Evolutionary conservation across 306 rosid genomes (phyloP), one percentile per base, ranked within the genome.

Genomic region (Luffa acutangula): DNA sequence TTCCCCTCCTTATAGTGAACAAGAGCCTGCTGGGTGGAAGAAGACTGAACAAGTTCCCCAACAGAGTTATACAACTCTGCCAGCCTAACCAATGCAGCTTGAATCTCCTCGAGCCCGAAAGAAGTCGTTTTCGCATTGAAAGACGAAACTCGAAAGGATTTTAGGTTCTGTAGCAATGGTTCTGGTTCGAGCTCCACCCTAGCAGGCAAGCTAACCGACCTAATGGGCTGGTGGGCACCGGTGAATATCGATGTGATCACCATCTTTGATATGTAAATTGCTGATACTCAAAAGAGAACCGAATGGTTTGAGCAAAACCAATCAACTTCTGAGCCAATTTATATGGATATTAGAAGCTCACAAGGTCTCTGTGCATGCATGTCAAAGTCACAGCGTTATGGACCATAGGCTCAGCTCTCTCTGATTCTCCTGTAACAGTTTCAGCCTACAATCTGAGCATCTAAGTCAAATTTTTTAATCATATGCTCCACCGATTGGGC

Each of bases 141-240:
- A 12, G 85, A 80, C 31, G 76, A 49, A 60, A 39, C 37, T 84
- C 75, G 72, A 62, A 80, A 31, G 36, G 81, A 78, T 77, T 86
- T 91, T 2, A 94, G 81, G 83, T 83, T 84, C 72, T 78, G 84
- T 31, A 90, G 53, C 43, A 87, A 79, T 9, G 89, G 83, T 75
- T 92, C 91, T 0, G 97, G 92, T 79, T 86, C 84, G 20, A 49
- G 78, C 78, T 63, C 80, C 34, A 65, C 34, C 85, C 97, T 92
- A 0, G 91, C 37, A 14, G 98, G 96, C 76, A 91, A 88, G 83
- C 97, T 95, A 57, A 92, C 90, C 6, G 98, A 92, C 72, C 97
- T 90, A 52, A 86, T 14, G 2, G 92, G 97, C 59, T 82, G 93
- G 72, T 83, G 87, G 51, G 85, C 25, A 17, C 49, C 54, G 6